Evolutionary conservation across 2,329 filamentous ascomycete species (phyloP).

Genomic region (Colletotrichum cuscutae): DNA sequence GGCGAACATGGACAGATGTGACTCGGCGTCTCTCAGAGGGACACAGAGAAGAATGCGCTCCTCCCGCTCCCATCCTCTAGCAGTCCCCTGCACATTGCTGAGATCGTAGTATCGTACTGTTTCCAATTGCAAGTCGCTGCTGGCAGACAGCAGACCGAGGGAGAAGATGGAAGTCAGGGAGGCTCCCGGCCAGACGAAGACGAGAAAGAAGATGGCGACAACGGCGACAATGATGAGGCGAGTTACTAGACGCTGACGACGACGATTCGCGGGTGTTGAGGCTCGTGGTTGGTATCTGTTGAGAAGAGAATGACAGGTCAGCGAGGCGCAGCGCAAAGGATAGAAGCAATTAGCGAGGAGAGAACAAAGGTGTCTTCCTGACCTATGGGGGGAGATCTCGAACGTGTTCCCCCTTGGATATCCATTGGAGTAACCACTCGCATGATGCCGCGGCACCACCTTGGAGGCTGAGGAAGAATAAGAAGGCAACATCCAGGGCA

Average conservation of each 20-base stretch:
- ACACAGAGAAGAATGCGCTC: constrained; percentile 96
- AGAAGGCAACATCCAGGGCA: constrained; percentile 65
- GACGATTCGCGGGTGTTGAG: constrained; percentile 75
- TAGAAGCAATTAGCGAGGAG: background rate
- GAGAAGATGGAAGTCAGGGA: constrained; percentile 71
- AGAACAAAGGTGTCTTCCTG: constrained; percentile 45
- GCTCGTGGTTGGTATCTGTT: constrained; percentile 86
- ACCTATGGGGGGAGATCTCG: constrained; percentile 91
- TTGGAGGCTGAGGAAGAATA: constrained; percentile 66
- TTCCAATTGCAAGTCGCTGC: constrained; percentile 82
- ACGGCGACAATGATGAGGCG: constrained; percentile 69
- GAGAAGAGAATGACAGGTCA: constrained; percentile 31
- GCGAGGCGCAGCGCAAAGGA: constrained; percentile 25
- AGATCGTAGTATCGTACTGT: constrained; percentile 98
- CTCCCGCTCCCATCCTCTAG: constrained; percentile 93
- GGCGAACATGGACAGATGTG: constrained; percentile 98
- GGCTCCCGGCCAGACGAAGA: constrained; percentile 80
- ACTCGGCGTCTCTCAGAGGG: constrained; percentile 89
- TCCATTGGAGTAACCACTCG: constrained; percentile 82
- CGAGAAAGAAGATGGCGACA: constrained; percentile 70
- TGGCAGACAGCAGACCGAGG: constrained; percentile 74
- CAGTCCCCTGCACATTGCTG: constrained; percentile 89
- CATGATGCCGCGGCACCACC: constrained; percentile 88
- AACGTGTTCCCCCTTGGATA: constrained; percentile 83
- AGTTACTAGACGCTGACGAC: constrained; percentile 77